A percentile compares a stretch with the other conserved stretches of the same genome.
Evolutionary conservation across 495 filamentous ascomycete genomes (phyloP).

Genomic region (Penicillium argentinense): DNA sequence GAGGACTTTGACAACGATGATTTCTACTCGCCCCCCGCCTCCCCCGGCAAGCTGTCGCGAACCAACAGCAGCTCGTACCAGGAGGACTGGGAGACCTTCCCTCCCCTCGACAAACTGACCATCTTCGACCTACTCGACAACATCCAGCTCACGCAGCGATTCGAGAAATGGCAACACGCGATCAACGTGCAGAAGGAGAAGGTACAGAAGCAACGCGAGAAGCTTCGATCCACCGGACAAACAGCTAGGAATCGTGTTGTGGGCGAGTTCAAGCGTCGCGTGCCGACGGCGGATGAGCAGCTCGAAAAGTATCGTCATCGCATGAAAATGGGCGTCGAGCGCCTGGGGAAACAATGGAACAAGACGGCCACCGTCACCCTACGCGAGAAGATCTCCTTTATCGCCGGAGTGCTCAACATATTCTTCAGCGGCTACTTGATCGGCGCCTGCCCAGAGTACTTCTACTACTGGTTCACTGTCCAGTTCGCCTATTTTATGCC

Average conservation of each 20-base stretch:
- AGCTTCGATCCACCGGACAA: slow-evolving; percentile 57
- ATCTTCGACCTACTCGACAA: slow-evolving; percentile 94
- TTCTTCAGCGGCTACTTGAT: slow-evolving; percentile 95
- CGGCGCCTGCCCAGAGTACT: slow-evolving; percentile 79
- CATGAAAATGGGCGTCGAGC: slow-evolving; percentile 85
- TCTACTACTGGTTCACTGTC: slow-evolving; percentile 88
- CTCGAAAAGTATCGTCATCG: slow-evolving; percentile 85
- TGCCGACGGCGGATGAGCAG: slow-evolving; percentile 87
- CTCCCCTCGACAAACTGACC: slow-evolving; percentile 87
- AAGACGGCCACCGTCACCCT: slow-evolving; percentile 82
- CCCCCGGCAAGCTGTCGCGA: slow-evolving; percentile 57
- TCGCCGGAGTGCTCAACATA: slow-evolving; percentile 92
- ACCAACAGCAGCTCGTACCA: slow-evolving; percentile 74
- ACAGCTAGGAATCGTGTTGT: slow-evolving; percentile 72
- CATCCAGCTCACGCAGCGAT: slow-evolving; percentile 79
- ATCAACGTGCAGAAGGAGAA: slow-evolving; percentile 80
- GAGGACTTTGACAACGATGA: slow-evolving; percentile 33
- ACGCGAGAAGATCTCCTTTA: slow-evolving; percentile 94
- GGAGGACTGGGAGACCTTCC: slow-evolving; percentile 85
- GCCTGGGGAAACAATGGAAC: slow-evolving; percentile 81
- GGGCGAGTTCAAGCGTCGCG: slow-evolving; percentile 79
- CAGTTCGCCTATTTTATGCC: slow-evolving; percentile 95
- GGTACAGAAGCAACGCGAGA: slow-evolving; percentile 78
- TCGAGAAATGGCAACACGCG: slow-evolving; percentile 83
- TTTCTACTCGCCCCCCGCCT: slow-evolving; percentile 35